Evolutionary conservation across 1,284 basidiomycete species (phyloP), one percentile per base, ranked within the genome.

Genomic region (Ceratobasidium sp.): DNA sequence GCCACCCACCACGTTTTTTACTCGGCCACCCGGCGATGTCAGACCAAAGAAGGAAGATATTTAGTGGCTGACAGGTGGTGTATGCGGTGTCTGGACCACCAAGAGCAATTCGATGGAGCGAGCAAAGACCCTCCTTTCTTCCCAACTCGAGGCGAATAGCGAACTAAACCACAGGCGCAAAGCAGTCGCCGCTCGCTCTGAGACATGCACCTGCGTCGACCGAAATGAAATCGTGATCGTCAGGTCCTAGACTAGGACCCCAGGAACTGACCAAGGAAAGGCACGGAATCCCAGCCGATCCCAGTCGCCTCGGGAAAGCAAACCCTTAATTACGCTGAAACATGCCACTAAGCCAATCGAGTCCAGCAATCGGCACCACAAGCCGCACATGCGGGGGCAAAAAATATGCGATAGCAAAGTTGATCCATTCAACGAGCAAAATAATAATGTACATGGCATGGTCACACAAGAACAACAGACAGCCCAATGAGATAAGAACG

Each of bases 211-310:
- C 11, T 11, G 35, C 35, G 35, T 11, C 4, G 6, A 5, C 14
- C 28, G 11, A 61, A 46, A 46, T 61, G 13, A 38, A 38, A 38
- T 16, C 14, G 23, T 14, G 58, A 61, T 61, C 58, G 43, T 46
- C 43, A 61, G 58, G 58, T n/a, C 43, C 58, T 61, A 46, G 58
- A n/a, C 43, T 13, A 61, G 58, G 58, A 61, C 58, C 58, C 58
- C 58, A 46, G 58, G 43, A 21, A 21, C 35, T 23, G 35, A n/a
- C 23, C 6, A 23, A n/a, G 8, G 28, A 58, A 32, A 55, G 54
- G 54, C 13, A 55, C 54, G 23, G 18, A 52, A 55, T 55, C 54
- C 28, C 26, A 28, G 30, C 2, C 54, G 3, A 21, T 6, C 13
- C 23, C 50, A 32, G 3, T 14, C 21, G 50, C 21, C 50, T 52